phyloP scores from a whole-genome alignment of 495 filamentous ascomycete genomes.

The Hypoxylon trugodes region DNA sequence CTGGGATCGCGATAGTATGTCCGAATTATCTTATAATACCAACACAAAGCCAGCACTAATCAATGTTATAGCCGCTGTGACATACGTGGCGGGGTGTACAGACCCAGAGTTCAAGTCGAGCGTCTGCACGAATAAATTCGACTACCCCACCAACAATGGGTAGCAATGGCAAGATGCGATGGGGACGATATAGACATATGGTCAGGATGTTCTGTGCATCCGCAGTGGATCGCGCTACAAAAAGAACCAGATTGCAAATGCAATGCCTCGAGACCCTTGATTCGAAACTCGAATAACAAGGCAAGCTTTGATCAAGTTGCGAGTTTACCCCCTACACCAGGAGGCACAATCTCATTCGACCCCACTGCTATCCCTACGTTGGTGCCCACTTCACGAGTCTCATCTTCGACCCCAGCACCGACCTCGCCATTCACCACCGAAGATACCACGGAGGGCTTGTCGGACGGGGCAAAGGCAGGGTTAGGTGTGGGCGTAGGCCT shows the following conservation, averaged over 20 bases:
- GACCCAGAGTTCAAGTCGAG: constrained; percentile 34
- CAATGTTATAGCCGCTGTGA: constrained; percentile 27
- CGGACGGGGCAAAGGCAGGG: constrained; percentile 5
- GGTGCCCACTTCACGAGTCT: background rate
- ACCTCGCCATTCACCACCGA: background rate
- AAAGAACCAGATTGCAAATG: constrained; percentile 36
- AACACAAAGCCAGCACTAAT: background rate
- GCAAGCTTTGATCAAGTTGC: constrained; percentile 18
- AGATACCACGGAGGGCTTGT: background rate
- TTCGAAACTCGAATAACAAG: constrained; percentile 31
- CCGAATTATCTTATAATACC: background rate
- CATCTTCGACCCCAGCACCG: background rate
- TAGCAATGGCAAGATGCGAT: constrained; percentile 36
- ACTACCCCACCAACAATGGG: constrained; percentile 37
- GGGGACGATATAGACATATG: constrained; percentile 31
- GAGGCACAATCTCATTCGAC: constrained; percentile 17
- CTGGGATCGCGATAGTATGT: constrained; percentile 23
- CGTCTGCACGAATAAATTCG: constrained; percentile 36
- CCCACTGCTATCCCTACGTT: constrained; percentile 15
- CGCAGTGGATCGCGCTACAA: constrained; percentile 13
- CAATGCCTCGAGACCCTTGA: constrained; percentile 25
- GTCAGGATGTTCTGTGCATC: constrained; percentile 25
- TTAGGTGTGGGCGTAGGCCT: constrained; percentile 11
- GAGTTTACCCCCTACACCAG: constrained; percentile 4
- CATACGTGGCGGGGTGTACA: constrained; percentile 49